Evolutionary conservation across 768 basidiomycete species (phyloP).

Genomic region (Tephrocybe sp.): DNA sequence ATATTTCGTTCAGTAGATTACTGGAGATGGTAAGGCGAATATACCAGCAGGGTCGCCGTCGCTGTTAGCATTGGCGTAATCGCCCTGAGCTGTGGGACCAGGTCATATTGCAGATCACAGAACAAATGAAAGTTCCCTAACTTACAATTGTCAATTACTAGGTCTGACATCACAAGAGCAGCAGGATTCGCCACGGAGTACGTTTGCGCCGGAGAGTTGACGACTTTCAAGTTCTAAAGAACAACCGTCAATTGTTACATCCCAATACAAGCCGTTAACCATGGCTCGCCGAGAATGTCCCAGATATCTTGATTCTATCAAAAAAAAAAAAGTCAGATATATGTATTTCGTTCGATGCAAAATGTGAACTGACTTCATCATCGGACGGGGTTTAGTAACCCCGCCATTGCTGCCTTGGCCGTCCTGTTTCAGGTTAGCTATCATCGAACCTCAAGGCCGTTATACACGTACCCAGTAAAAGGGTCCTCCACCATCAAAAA

Average conservation of each 20-base stretch:
- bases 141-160: constrained; percentile 58
- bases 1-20: neutral
- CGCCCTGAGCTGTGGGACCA: constrained; percentile 43
- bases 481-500: constrained; percentile 40
- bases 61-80: constrained; percentile 49
- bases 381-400: constrained; percentile 36
- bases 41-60: constrained; percentile 40
- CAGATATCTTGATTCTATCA: constrained; percentile 34
- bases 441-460: neutral
- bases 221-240: constrained; percentile 33
- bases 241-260: neutral
- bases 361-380: constrained; percentile 36
- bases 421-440: constrained; percentile 25
- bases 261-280: no score
- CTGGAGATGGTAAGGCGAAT: neutral
- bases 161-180: constrained; percentile 37
- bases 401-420: constrained; percentile 38
- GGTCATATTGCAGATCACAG: neutral
- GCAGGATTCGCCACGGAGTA: constrained; percentile 39
- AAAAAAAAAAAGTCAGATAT: neutral
- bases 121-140: neutral
- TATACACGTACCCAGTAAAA: constrained; percentile 38
- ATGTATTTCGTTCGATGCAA: no score
- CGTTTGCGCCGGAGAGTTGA: constrained; percentile 37
- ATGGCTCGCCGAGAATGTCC: constrained; percentile 27